These are phyloP conservation scores for Sextonia rubra DNA, from an alignment of 164 flowering plant genomes.

Conservation along the genomic window DNA sequence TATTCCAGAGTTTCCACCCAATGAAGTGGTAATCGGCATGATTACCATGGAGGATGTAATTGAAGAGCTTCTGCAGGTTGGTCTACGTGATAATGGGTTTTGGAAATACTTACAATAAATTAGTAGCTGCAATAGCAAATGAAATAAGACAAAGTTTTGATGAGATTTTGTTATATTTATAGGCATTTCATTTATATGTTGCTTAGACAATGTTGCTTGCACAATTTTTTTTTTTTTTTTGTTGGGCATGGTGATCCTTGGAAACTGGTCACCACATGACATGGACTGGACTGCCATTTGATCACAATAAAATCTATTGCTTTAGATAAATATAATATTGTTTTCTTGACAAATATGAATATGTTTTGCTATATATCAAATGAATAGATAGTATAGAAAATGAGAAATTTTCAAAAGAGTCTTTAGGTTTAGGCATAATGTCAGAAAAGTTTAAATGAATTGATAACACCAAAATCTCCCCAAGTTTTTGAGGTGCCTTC, in stretches of 20 bases:
- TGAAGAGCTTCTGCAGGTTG: slow-evolving; percentile 98
- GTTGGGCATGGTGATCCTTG: not conserved
- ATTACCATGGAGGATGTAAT: slow-evolving; percentile 98
- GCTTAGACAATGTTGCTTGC: not conserved
- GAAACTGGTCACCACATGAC: too few relatives aligned
- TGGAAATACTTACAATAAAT: not conserved
- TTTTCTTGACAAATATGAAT: too few relatives aligned
- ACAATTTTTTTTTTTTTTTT: not conserved
- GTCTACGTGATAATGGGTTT: not conserved
- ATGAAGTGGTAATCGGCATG: slow-evolving; percentile 82
- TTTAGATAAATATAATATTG: too few relatives aligned
- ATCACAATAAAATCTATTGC: too few relatives aligned
- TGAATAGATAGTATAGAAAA: too few relatives aligned
- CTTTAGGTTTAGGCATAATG: too few relatives aligned
- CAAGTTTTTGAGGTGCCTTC: too few relatives aligned
- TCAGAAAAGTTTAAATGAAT: too few relatives aligned
- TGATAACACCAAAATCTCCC: too few relatives aligned
- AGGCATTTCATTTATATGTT: not conserved
- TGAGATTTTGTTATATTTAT: not conserved
- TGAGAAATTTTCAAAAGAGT: too few relatives aligned
- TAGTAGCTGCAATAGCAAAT: not conserved
- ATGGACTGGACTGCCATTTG: too few relatives aligned
- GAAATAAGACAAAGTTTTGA: not conserved
- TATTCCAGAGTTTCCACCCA: slow-evolving; percentile 59
- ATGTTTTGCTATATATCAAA: too few relatives aligned